These are phyloP conservation scores for Candida lessepsii DNA, from an alignment of 805 yeast genomes.

Conservation along the genomic window DNA sequence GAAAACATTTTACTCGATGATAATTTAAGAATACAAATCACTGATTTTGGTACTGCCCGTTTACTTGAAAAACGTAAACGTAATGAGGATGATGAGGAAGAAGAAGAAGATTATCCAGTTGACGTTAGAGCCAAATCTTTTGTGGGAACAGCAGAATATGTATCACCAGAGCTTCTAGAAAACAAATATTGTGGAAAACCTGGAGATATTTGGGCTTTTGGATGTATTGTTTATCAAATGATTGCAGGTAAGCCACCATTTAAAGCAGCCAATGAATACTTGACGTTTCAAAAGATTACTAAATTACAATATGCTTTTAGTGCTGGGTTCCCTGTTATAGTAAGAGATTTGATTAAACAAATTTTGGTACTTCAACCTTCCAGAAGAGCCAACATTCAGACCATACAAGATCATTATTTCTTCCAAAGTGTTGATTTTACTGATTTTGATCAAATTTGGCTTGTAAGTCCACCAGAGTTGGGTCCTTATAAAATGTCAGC, in stretches of 20 bases:
- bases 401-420: conserved; percentile 69
- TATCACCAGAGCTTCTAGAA: conserved; percentile 75
- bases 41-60: conserved; percentile 86
- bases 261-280: conserved; percentile 77
- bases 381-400: conserved; percentile 54
- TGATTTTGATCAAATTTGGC: conserved; percentile 69
- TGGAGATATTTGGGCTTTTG: conserved; percentile 62
- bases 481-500: conserved; percentile 75
- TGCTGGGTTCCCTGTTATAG: conserved; percentile 56
- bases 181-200: conserved; percentile 66
- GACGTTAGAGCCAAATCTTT: conserved; percentile 75
- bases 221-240: conserved; percentile 60
- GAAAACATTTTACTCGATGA: conserved; percentile 71
- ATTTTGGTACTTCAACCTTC: conserved; percentile 72
- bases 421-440: conserved; percentile 67
- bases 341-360: conserved; percentile 64
- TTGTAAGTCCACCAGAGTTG: conserved; percentile 58
- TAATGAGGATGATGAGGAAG: conserved; percentile 33
- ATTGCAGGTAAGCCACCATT: conserved; percentile 74
- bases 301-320: conserved; percentile 76
- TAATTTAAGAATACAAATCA: conserved; percentile 61
- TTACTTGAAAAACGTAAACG: conserved; percentile 47
- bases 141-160: conserved; percentile 74
- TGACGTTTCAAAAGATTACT: conserved; percentile 78
- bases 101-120: conserved; percentile 55